These are phyloP conservation scores for Cupressus sempervirens DNA, from an alignment of 75 land plant genomes.

Conservation along the genomic window DNA sequence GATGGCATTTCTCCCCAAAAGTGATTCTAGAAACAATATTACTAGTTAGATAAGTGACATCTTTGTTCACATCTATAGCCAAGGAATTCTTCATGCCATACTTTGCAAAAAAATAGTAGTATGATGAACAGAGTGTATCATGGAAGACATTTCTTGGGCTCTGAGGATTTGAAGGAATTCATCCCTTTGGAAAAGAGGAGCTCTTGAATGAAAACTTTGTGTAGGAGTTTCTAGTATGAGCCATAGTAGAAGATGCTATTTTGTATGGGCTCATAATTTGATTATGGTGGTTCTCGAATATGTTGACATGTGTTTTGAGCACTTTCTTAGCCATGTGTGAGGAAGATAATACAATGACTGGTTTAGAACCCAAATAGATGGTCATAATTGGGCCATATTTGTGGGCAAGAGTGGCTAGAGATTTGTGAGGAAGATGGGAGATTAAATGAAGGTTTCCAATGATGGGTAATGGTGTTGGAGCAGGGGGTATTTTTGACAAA, in stretches of 20 bases:
- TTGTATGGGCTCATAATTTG: no score
- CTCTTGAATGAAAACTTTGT: conserved; percentile 20
- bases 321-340: no score
- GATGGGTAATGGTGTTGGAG: no score
- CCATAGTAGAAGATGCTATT: conserved; percentile 19
- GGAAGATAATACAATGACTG: no score
- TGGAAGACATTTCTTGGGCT: conserved; percentile 16
- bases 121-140: background rate
- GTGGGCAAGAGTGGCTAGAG: no score
- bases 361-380: background rate
- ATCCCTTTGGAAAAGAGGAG: conserved; percentile 18
- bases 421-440: no score
- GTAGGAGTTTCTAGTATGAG: conserved; percentile 28
- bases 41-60: background rate
- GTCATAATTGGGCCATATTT: no score
- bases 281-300: no score
- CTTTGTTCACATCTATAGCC: background rate
- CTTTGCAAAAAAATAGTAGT: no score
- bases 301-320: no score
- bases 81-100: background rate
- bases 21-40: background rate
- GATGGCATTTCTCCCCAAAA: background rate
- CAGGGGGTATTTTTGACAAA: no score
- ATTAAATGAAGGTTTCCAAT: background rate
- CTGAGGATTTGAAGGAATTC: background rate